These are phyloP conservation scores for Marchantia paleacea DNA, from an alignment of 225 moss, liverwort and hornwort genomes.

Conservation along the genomic window DNA sequence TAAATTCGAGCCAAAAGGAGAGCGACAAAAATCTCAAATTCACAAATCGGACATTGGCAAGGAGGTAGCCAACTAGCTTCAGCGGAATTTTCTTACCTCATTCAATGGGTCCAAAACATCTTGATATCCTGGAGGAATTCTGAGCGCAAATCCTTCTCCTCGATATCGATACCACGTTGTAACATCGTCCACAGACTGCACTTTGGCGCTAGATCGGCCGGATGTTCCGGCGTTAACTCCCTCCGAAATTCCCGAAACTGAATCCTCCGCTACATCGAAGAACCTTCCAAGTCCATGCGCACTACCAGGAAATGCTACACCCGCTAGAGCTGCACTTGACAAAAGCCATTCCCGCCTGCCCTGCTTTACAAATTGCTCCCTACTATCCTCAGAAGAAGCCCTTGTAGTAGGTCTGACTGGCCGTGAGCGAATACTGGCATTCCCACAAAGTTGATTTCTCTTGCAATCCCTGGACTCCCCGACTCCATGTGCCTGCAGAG, in stretches of 20 bases:
- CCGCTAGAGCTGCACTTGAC: conserved; percentile 24
- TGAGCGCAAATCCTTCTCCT: conserved; percentile 78
- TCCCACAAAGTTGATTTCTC: background rate
- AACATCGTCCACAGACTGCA: conserved; percentile 32
- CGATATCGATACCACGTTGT: conserved; percentile 76
- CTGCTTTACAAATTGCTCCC: conserved; percentile 10
- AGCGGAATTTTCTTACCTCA: conserved; percentile 48
- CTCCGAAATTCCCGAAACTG: conserved; percentile 7
- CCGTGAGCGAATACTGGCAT: background rate
- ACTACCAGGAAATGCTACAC: conserved; percentile 8
- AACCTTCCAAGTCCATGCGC: conserved; percentile 10
- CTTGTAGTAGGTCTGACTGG: background rate
- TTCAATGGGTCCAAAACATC: conserved; percentile 59
- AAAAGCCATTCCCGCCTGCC: conserved; percentile 32
- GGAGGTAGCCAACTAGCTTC: background rate
- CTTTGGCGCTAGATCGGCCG: background rate
- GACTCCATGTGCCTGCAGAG: background rate
- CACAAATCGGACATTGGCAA: background rate
- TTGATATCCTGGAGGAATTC: conserved; percentile 82
- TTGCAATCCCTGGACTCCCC: background rate
- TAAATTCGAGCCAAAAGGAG: background rate
- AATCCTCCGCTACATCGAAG: conserved; percentile 20
- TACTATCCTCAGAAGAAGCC: conserved; percentile 14
- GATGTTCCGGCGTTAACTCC: background rate
- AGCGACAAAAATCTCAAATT: background rate